These are phyloP conservation scores for Staphylotrichum longicolle DNA, from an alignment of 495 filamentous ascomycete species.

Conservation along the genomic window DNA sequence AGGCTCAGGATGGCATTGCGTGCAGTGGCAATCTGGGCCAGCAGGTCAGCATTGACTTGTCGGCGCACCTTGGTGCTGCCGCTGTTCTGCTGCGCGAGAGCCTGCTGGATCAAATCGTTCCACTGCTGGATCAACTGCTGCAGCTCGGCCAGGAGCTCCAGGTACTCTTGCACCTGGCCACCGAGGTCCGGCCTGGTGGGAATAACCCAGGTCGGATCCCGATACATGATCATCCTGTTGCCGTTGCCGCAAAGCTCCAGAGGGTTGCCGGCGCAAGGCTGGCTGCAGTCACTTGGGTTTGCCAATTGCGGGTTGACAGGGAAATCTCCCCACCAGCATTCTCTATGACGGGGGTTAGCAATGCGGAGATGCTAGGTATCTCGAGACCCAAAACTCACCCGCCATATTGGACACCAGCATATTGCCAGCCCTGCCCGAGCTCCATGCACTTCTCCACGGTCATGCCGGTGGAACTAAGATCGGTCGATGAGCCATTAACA, in stretches of 20 bases:
- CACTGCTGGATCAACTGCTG: constrained; percentile 3
- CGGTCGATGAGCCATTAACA: background rate
- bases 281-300: background rate
- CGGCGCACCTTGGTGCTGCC: background rate
- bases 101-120: constrained; percentile 5
- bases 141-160: constrained; percentile 1
- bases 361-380: background rate
- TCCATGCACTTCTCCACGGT: background rate
- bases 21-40: background rate
- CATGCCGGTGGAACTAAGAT: background rate
- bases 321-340: background rate
- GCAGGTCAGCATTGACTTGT: background rate
- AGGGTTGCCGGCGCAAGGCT: background rate
- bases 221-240: background rate
- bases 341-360: background rate
- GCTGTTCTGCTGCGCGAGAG: background rate
- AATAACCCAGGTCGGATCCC: background rate
- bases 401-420: background rate
- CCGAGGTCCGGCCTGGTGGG: background rate
- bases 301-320: background rate
- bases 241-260: background rate
- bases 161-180: background rate
- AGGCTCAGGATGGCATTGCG: background rate
- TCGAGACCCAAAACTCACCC: background rate
- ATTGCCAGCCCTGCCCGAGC: constrained; percentile 2